Evolutionary conservation across 2,329 filamentous ascomycete genomes (phyloP).

Genomic region (Botrytis porri): DNA sequence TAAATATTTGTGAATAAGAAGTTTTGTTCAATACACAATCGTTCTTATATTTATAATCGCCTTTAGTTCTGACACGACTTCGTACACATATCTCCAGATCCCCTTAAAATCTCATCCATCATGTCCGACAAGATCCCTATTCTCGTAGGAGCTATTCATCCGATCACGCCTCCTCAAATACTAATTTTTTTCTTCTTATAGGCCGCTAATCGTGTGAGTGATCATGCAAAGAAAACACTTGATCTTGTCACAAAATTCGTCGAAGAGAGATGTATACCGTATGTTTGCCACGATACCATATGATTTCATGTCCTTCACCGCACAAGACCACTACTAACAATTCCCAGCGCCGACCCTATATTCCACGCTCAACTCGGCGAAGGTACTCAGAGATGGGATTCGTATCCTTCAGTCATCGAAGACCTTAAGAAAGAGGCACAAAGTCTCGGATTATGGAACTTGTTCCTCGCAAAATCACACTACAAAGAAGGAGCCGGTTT

Average conservation of each 20-base stretch:
- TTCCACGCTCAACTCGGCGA: slow-evolving; percentile 74
- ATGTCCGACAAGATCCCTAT: slow-evolving; percentile 49
- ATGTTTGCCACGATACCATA: slow-evolving; percentile 36
- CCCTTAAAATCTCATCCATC: slow-evolving; percentile 19
- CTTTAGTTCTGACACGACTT: neutral
- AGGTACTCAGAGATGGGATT: slow-evolving; percentile 73
- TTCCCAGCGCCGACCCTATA: slow-evolving; percentile 68
- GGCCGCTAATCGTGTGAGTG: slow-evolving; percentile 61
- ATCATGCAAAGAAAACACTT: slow-evolving; percentile 77
- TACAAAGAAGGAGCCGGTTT: slow-evolving; percentile 95
- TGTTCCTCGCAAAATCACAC: slow-evolving; percentile 94
- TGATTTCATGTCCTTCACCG: slow-evolving; percentile 17
- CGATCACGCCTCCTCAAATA: slow-evolving; percentile 15
- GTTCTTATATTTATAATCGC: neutral
- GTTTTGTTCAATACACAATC: neutral
- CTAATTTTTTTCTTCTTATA: slow-evolving; percentile 26
- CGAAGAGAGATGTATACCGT: slow-evolving; percentile 89
- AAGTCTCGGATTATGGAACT: slow-evolving; percentile 90
- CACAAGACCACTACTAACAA: slow-evolving; percentile 24
- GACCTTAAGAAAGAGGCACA: slow-evolving; percentile 82
- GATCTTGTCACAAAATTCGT: slow-evolving; percentile 94
- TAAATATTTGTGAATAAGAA: neutral
- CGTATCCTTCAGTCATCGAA: slow-evolving; percentile 78
- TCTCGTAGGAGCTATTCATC: slow-evolving; percentile 41
- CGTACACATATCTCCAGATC: neutral